Evolutionary conservation across 2,329 filamentous ascomycete genomes (phyloP).

Genomic region (Cephalotrichum gorgonifer): DNA sequence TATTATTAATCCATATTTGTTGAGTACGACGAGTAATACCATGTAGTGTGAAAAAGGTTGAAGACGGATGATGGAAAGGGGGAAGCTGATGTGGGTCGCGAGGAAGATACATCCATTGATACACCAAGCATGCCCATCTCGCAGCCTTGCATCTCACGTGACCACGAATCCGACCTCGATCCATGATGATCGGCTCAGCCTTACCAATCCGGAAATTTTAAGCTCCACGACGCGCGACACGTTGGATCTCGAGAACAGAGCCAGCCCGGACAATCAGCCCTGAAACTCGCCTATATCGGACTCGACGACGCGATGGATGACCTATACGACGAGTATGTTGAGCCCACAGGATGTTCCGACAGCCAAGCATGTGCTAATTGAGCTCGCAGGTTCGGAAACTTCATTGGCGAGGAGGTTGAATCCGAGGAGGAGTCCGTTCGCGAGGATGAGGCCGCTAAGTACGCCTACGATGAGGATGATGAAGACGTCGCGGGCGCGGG

Average conservation of each 20-base stretch:
- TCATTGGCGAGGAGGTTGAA: constrained; percentile 81
- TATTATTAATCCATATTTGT: no score
- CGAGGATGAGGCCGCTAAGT: constrained; percentile 63
- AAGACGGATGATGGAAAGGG: no score
- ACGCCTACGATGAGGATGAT: constrained; percentile 66
- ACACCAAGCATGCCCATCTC: no score
- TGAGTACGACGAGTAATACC: no score
- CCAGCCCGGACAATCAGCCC: constrained; percentile 6
- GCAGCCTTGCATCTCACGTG: constrained; percentile 10
- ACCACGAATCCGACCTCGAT: background rate
- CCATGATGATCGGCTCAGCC: background rate
- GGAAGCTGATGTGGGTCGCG: no score
- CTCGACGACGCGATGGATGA: constrained; percentile 65
- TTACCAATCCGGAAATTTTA: constrained; percentile 2
- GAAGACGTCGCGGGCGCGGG: constrained; percentile 54
- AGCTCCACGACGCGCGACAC: constrained; percentile 8
- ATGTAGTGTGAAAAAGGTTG: no score
- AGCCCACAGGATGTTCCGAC: background rate
- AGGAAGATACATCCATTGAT: no score
- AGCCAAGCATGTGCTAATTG: background rate
- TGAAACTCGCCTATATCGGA: background rate
- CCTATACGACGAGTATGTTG: constrained; percentile 80
- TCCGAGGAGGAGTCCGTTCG: constrained; percentile 80
- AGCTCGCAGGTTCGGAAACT: constrained; percentile 76
- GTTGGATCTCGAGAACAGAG: constrained; percentile 1